Base-by-base conservation (phyloP, 768 basidiomycete species). In the Candolleomyces efflorescens region DNA sequence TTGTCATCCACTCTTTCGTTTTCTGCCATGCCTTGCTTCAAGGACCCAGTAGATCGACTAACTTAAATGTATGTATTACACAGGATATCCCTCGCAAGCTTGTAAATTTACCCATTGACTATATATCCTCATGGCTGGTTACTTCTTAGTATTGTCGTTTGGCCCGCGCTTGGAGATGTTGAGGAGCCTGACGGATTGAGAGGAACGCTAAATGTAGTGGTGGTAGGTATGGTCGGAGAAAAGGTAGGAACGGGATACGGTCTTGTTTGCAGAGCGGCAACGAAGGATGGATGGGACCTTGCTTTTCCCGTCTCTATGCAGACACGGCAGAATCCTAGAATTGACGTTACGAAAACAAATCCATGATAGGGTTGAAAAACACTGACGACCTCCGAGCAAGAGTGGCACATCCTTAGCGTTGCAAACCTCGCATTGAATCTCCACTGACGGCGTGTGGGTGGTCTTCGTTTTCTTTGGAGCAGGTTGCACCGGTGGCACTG, bases 331-430 rank as follows among this genome's bases (percentile, higher is more conserved):
- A 78, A 89, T 58, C 85, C 88, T 90, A 53, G 3, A 54, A 47
- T 1, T 1, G 44, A 20, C 53, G 10, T 49, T 49, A 24, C 27
- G 55, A 22, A 23, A 49, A n/a, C 17, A 13, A 23, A 11, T 5
- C 9, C 18, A 37, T 46, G 11, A 20, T 23, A 39, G 53, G 11
- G 38, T 27, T 18, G 47, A 7, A 6, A 51, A 51, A 54, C 5
- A 78, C 88, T 78, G 62, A 90, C 89, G 79, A 43, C 89, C 89
- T 57, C 87, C 87, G 67, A 85, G 76, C 53, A 90, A 82, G n/a
- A 91, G 75, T 6, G 89, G 89, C 13, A 90, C 89, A 64, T 88
- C 86, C 15, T 78, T 81, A 66, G 82, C 78, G 45, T 80, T 79
- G 67, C 89, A 91, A 5, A 80, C 71, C 39, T 78, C 71, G 60